Evolutionary conservation across 352 stramenopile species (phyloP).

Genomic region (Globisporangium spiculum): DNA sequence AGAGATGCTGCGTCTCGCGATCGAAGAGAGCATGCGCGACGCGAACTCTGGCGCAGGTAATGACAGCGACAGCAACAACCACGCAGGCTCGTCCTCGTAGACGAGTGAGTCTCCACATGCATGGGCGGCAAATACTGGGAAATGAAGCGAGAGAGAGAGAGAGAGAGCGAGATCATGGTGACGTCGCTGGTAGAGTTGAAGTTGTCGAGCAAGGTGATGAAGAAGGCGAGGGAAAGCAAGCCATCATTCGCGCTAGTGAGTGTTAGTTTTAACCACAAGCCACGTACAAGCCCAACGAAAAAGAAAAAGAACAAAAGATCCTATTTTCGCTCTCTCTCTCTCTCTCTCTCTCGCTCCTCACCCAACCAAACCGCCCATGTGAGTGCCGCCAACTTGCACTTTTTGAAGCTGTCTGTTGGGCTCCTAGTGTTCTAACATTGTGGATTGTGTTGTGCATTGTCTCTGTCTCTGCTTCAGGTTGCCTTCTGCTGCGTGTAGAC

Average conservation of each 20-base stretch:
- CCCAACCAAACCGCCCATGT: slow-evolving; percentile 5
- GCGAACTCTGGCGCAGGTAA: slow-evolving; percentile 62
- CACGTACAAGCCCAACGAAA: neutral
- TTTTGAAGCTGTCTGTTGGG: neutral
- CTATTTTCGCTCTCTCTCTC: slow-evolving; percentile 5
- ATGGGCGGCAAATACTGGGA: neutral
- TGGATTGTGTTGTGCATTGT: neutral
- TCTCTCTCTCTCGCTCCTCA: neutral
- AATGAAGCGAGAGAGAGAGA: neutral
- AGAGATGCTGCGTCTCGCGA: slow-evolving; percentile 78
- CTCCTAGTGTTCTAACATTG: neutral
- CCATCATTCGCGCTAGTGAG: slow-evolving; percentile 7
- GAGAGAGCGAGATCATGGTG: neutral
- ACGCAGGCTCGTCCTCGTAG: slow-evolving; percentile 48
- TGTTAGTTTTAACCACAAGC: slow-evolving; percentile 9
- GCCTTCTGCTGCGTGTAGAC: neutral
- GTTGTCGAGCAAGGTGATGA: neutral
- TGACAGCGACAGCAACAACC: slow-evolving; percentile 27
- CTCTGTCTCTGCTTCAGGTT: neutral
- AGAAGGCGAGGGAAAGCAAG: neutral
- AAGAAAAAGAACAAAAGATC: slow-evolving; percentile 12
- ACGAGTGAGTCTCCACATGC: neutral
- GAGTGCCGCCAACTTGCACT: slow-evolving; percentile 3
- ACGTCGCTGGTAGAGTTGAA: slow-evolving; percentile 4
- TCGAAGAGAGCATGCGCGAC: slow-evolving; percentile 88